phyloP scores from a whole-genome alignment of 495 filamentous ascomycete species.

The Penicillium simplicissimum region DNA sequence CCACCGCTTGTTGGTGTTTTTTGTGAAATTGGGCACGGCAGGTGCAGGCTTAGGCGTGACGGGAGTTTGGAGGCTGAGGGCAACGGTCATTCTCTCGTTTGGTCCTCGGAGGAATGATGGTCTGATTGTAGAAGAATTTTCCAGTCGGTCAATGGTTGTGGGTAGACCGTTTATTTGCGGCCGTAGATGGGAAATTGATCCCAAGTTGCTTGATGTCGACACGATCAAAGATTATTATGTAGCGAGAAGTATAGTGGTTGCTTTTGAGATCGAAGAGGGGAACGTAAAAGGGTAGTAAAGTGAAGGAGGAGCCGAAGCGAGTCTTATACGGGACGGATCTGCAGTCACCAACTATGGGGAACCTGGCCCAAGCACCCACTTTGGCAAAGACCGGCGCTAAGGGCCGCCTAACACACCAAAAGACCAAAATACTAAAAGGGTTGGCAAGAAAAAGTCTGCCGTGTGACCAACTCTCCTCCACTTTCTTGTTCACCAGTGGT shows the following conservation, averaged over 20 bases:
- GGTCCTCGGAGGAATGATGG: not conserved
- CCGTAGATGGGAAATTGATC: not conserved
- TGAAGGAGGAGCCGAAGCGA: conserved; percentile 3
- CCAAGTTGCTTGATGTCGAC: not conserved
- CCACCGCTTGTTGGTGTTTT: conserved; percentile 41
- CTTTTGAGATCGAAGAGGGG: conserved; percentile 5
- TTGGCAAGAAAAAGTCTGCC: conserved; percentile 16
- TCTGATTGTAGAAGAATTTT: not conserved
- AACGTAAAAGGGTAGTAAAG: not conserved
- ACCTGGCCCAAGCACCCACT: conserved; percentile 22
- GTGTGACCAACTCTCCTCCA: conserved; percentile 15
- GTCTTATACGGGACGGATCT: conserved; percentile 25
- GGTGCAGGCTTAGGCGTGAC: conserved; percentile 22
- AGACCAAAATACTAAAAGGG: not conserved
- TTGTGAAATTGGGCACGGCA: conserved; percentile 28
- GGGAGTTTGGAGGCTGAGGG: conserved; percentile 14
- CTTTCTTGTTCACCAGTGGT: conserved; percentile 11
- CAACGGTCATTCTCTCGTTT: conserved; percentile 24
- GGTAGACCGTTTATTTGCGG: not conserved
- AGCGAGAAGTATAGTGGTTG: not conserved
- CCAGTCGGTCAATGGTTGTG: not conserved
- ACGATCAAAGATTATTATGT: not conserved
- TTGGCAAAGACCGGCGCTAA: conserved; percentile 2
- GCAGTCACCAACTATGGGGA: conserved; percentile 16
- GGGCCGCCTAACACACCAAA: not conserved